Evolutionary conservation across 2,329 filamentous ascomycete genomes (phyloP).

Genomic region (Phoma sp.): DNA sequence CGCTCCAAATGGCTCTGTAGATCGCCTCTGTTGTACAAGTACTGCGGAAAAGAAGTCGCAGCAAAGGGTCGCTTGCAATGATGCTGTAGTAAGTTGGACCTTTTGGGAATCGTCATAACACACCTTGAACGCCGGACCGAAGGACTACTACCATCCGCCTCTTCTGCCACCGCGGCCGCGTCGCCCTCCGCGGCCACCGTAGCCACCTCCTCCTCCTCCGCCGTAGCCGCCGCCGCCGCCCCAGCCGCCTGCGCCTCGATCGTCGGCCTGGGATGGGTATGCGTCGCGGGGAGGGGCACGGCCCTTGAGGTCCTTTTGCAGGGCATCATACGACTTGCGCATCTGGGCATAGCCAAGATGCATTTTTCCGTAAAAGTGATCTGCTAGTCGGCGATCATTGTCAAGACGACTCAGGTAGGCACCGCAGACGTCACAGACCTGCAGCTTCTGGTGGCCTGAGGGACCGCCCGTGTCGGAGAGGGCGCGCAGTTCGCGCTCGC

Average conservation of each 20-base stretch:
- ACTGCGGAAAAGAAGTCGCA: slow-evolving; percentile 24
- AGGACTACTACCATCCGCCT: slow-evolving; percentile 38
- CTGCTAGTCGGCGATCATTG: slow-evolving; percentile 90
- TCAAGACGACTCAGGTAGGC: slow-evolving; percentile 91
- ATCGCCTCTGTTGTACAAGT: slow-evolving; percentile 35
- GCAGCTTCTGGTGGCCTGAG: slow-evolving; percentile 94
- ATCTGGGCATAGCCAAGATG: slow-evolving; percentile 97
- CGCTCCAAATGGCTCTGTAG: slow-evolving; percentile 18
- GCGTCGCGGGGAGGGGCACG: slow-evolving; percentile 64
- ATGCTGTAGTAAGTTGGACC: slow-evolving; percentile 43
- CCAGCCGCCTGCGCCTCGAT: slow-evolving; percentile 32
- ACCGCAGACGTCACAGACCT: slow-evolving; percentile 98
- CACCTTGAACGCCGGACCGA: slow-evolving; percentile 45
- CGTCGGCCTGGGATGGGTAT: slow-evolving; percentile 28
- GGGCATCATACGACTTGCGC: slow-evolving; percentile 88
- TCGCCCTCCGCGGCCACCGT: slow-evolving; percentile 35
- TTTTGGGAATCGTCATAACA: slow-evolving; percentile 43
- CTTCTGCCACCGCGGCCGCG: slow-evolving; percentile 36
- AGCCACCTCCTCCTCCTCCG: slow-evolving; percentile 24
- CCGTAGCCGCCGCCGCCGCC: slow-evolving; percentile 24
- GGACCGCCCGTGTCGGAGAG: slow-evolving; percentile 92
- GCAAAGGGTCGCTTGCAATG: slow-evolving; percentile 27
- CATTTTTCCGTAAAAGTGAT: slow-evolving; percentile 99
- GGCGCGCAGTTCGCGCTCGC: slow-evolving; percentile 86
- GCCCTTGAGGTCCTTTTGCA: slow-evolving; percentile 85